Evolutionary conservation across 495 filamentous ascomycete genomes (phyloP).

Genomic region (Baudoinia panamericana): DNA sequence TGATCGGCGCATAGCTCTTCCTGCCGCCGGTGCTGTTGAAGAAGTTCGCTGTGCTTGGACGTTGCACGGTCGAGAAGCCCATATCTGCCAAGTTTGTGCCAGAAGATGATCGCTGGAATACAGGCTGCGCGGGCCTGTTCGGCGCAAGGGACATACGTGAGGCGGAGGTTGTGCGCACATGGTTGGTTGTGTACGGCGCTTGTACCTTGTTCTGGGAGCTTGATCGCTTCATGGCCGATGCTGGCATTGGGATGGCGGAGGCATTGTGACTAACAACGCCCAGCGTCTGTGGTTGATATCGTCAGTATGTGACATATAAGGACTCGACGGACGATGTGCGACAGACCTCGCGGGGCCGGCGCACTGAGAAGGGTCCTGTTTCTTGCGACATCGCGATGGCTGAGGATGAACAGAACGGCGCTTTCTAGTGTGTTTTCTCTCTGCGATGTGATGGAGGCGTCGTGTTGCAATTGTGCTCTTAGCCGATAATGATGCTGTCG

Average conservation of each 20-base stretch:
- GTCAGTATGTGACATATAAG: constrained; percentile 4
- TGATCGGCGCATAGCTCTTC: constrained; percentile 56
- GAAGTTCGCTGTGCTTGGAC: constrained; percentile 59
- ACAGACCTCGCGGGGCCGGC: constrained; percentile 32
- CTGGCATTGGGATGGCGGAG: constrained; percentile 70
- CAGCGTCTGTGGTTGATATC: constrained; percentile 47
- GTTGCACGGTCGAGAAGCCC: constrained; percentile 73
- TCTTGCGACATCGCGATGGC: constrained; percentile 30
- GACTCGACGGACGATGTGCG: background rate
- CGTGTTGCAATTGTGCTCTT: too few species aligned
- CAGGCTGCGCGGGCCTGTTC: constrained; percentile 64
- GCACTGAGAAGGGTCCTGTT: constrained; percentile 29
- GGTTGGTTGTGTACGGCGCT: constrained; percentile 49
- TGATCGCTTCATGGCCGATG: constrained; percentile 92
- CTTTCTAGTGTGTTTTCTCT: too few species aligned
- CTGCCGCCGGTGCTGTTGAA: constrained; percentile 50
- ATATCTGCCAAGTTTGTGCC: constrained; percentile 61
- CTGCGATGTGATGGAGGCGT: too few species aligned
- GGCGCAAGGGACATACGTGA: constrained; percentile 75
- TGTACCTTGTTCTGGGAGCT: constrained; percentile 63
- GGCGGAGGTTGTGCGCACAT: constrained; percentile 66
- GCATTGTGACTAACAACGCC: constrained; percentile 58
- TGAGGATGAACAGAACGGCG: too few species aligned
- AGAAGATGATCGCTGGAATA: constrained; percentile 72
- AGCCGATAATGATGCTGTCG: too few species aligned